phyloP scores from a whole-genome alignment of 2,329 filamentous ascomycete genomes.

The Pseudocercospora macadamiae region DNA sequence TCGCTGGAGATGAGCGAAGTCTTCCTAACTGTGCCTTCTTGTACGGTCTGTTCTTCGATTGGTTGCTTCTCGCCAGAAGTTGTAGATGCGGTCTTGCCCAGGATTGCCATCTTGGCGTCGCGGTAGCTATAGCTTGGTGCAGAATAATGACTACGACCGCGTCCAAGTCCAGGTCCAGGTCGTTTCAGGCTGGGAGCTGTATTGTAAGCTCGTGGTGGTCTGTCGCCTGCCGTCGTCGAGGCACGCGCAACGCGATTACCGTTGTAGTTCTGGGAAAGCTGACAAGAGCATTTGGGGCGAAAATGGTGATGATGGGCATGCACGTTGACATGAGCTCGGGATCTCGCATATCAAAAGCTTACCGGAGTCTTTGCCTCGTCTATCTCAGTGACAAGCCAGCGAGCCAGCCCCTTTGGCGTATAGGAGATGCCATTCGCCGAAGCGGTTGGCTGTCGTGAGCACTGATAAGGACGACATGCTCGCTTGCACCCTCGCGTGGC shows the following conservation, averaged over 20 bases:
- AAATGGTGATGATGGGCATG: too few species aligned
- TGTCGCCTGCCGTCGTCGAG: too few species aligned
- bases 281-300: too few species aligned
- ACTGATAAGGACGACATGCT: slow-evolving; percentile 3
- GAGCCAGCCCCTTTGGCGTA: neutral
- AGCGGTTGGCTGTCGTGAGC: neutral
- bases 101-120: neutral
- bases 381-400: neutral
- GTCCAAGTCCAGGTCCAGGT: too few species aligned
- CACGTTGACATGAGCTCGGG: neutral
- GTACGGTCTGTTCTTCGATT: neutral
- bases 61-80: neutral
- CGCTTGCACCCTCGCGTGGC: neutral
- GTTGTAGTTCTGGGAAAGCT: too few species aligned
- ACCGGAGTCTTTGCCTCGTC: neutral
- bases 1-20: slow-evolving; percentile 10
- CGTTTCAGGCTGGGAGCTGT: too few species aligned
- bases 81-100: neutral
- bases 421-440: neutral
- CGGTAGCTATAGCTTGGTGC: too few species aligned
- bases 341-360: neutral
- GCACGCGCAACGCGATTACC: too few species aligned
- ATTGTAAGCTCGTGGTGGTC: neutral
- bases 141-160: too few species aligned
- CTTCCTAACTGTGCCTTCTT: neutral